A percentile compares a stretch with the other conserved stretches of the same genome.
These are phyloP conservation scores for Gliomastix tumulicola DNA, from an alignment of 2,329 filamentous ascomycete species.

Conservation along the genomic window DNA sequence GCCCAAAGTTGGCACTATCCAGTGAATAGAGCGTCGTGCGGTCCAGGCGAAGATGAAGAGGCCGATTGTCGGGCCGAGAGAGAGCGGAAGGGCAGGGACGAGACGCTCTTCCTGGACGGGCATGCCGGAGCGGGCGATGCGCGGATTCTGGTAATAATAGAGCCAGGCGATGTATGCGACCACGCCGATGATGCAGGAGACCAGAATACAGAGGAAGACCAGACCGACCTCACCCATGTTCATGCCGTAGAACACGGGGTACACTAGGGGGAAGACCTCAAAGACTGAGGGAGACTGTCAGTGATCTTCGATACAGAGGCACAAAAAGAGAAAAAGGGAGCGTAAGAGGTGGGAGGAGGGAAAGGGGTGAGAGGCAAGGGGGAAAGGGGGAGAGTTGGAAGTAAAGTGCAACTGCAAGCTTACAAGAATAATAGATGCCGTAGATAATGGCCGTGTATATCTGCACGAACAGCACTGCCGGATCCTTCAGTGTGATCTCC, in stretches of 20 bases:
- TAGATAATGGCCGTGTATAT: slow-evolving; percentile 56
- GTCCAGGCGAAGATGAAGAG: slow-evolving; percentile 58
- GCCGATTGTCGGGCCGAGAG: slow-evolving; percentile 48
- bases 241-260: slow-evolving; percentile 52
- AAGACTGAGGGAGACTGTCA: slow-evolving; percentile 32
- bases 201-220: slow-evolving; percentile 52
- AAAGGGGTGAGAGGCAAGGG: slow-evolving; percentile 1
- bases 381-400: slow-evolving; percentile 10
- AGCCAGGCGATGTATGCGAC: slow-evolving; percentile 43
- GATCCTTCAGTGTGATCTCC: slow-evolving; percentile 54
- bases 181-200: slow-evolving; percentile 48
- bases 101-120: slow-evolving; percentile 47
- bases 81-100: slow-evolving; percentile 44
- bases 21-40: slow-evolving; percentile 39
- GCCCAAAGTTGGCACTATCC: slow-evolving; percentile 49
- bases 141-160: slow-evolving; percentile 41
- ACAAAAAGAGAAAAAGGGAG: background rate
- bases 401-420: no score
- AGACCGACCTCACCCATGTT: slow-evolving; percentile 49
- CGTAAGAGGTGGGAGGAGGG: background rate
- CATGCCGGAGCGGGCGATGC: slow-evolving; percentile 39
- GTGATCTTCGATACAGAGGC: background rate
- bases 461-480: slow-evolving; percentile 55
- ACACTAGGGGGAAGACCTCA: slow-evolving; percentile 61
- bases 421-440: slow-evolving; percentile 52